These are phyloP conservation scores for Cymbopogon flexuosus DNA, from an alignment of 202 grass and related monocot species.

Conservation along the genomic window DNA sequence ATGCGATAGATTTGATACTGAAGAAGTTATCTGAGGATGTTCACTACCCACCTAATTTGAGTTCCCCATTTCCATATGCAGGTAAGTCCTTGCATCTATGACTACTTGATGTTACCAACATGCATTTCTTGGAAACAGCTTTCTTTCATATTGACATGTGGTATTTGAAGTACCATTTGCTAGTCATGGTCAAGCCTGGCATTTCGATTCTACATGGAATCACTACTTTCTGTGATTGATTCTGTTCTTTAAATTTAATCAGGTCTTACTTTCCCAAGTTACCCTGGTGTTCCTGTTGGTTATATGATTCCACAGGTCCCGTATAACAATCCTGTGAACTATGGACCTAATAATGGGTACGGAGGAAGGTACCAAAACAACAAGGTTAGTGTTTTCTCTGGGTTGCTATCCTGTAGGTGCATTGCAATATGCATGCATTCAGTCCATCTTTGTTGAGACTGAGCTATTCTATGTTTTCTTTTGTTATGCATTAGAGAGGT, in stretches of 20 bases:
- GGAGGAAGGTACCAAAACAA: conserved; percentile 79
- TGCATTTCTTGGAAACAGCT: conserved; percentile 1
- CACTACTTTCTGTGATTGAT: not conserved
- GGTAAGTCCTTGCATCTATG: conserved; percentile 38
- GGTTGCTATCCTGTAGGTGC: not conserved
- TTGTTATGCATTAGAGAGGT: not conserved
- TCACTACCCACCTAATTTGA: conserved; percentile 88
- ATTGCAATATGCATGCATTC: not conserved
- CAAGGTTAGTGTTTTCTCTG: conserved; percentile 53
- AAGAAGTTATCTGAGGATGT: conserved; percentile 80
- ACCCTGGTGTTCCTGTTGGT: conserved; percentile 75
- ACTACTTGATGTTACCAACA: not conserved
- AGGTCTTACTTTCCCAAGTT: conserved; percentile 60
- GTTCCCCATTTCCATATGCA: conserved; percentile 90
- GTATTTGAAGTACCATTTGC: not conserved
- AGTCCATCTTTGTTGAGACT: not conserved
- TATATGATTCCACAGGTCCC: conserved; percentile 82
- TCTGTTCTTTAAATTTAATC: conserved; percentile 19
- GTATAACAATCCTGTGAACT: conserved; percentile 64
- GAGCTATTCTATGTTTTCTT: not conserved
- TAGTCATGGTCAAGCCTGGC: not conserved
- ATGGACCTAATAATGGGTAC: conserved; percentile 84
- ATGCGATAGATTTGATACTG: conserved; percentile 78
- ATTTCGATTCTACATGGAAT: not conserved
- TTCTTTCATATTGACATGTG: not conserved